Conservation (phyloP, 2,329 filamentous ascomycete genomes). For the Phialophora macrospora region DNA sequence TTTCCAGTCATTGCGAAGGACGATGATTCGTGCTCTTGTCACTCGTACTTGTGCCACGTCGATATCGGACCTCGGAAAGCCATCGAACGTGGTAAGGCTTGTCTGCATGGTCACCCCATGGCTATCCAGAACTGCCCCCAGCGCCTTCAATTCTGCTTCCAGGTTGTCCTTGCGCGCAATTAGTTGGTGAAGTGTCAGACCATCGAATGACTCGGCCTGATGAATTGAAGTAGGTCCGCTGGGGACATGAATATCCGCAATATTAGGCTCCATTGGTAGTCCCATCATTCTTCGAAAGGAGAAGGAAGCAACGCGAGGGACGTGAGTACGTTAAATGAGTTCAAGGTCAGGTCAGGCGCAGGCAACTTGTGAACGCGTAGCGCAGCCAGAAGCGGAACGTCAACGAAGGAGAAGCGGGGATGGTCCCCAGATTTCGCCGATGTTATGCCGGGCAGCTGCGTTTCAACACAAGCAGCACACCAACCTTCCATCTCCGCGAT, state of each 20-base stretch:
- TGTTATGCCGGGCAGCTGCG: neutral
- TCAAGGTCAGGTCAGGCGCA: neutral
- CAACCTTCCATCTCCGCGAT: neutral
- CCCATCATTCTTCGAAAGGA: slow-evolving; percentile 47
- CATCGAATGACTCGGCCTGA: slow-evolving; percentile 61
- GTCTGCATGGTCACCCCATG: slow-evolving; percentile 95
- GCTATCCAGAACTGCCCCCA: slow-evolving; percentile 75
- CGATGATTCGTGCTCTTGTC: slow-evolving; percentile 87
- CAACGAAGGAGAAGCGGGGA: neutral
- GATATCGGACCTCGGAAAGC: slow-evolving; percentile 89
- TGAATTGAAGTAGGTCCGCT: slow-evolving; percentile 75
- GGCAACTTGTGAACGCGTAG: slow-evolving; percentile 17
- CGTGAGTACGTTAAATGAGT: neutral
- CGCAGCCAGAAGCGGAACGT: neutral
- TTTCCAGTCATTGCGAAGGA: slow-evolving; percentile 91
- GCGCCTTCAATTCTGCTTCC: slow-evolving; percentile 82
- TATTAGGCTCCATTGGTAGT: slow-evolving; percentile 61
- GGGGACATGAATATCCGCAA: slow-evolving; percentile 67
- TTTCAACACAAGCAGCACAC: neutral
- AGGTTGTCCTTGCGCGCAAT: slow-evolving; percentile 82
- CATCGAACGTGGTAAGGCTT: slow-evolving; percentile 81
- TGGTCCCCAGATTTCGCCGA: neutral
- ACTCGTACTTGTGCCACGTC: slow-evolving; percentile 95
- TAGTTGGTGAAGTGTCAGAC: slow-evolving; percentile 76
- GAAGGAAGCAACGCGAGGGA: neutral